Evolutionary conservation across 768 basidiomycete genomes (phyloP).

Genomic region (Albatrellus ellisii): DNA sequence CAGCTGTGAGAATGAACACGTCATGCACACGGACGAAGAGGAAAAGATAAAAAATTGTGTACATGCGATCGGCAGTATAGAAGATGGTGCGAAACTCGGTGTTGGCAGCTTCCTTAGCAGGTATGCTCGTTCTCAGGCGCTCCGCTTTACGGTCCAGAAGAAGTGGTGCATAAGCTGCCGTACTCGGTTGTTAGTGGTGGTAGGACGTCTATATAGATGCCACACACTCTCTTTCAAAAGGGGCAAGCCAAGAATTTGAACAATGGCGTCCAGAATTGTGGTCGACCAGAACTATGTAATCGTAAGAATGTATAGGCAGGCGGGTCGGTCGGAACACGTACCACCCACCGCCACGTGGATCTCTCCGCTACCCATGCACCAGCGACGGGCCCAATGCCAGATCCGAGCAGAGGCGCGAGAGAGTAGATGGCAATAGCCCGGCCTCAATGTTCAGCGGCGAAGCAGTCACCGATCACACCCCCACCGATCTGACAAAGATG

Average conservation of each 20-base stretch:
- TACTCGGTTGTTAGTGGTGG: too few species aligned
- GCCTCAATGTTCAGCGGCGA: constrained; percentile 49
- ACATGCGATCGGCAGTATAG: constrained; percentile 28
- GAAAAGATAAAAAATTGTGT: constrained; percentile 15
- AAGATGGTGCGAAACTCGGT: constrained; percentile 43
- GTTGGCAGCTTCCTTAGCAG: too few species aligned
- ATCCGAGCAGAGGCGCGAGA: constrained; percentile 52
- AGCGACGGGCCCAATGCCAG: constrained; percentile 49
- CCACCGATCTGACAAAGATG: constrained; percentile 53
- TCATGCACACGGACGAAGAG: neutral
- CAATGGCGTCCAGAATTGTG: constrained; percentile 32
- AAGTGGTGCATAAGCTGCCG: constrained; percentile 19
- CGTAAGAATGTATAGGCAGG: neutral
- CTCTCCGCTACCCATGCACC: constrained; percentile 55
- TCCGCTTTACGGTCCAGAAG: constrained; percentile 39
- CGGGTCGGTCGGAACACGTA: constrained; percentile 14
- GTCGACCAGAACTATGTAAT: constrained; percentile 4
- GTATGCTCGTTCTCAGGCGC: too few species aligned
- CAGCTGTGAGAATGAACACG: constrained; percentile 37
- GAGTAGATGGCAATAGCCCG: constrained; percentile 52
- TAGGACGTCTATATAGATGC: too few species aligned
- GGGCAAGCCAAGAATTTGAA: constrained; percentile 45
- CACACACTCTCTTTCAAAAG: constrained; percentile 52
- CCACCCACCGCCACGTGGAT: constrained; percentile 66
- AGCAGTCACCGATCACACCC: constrained; percentile 54